These are phyloP conservation scores for Tylopilus sp. DNA, from an alignment of 1,284 basidiomycete species.

Conservation along the genomic window DNA sequence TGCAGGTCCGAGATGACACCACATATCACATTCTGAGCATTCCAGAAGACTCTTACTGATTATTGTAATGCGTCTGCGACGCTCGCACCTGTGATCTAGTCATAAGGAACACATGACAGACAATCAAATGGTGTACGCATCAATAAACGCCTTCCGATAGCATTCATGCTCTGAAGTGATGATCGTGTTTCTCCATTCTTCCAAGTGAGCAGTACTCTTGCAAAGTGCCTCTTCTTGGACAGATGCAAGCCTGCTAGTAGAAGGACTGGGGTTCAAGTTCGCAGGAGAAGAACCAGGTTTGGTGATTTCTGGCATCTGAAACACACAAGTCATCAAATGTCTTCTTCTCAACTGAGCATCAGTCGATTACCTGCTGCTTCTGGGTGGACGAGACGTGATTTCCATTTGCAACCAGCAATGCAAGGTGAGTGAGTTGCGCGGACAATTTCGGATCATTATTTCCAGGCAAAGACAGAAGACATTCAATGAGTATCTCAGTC, in stretches of 20 bases:
- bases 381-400: slow-evolving; percentile 67
- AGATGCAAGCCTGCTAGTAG: slow-evolving; percentile 30
- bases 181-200: slow-evolving; percentile 78
- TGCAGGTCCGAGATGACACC: slow-evolving; percentile 67
- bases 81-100: slow-evolving; percentile 67
- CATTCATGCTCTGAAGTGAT: slow-evolving; percentile 75
- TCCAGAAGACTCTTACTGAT: slow-evolving; percentile 70
- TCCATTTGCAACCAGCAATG: slow-evolving; percentile 71
- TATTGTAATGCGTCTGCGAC: slow-evolving; percentile 71
- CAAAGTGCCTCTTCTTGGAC: slow-evolving; percentile 64
- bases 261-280: background rate
- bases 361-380: slow-evolving; percentile 69
- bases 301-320: slow-evolving; percentile 38
- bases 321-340: slow-evolving; percentile 10
- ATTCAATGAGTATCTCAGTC: slow-evolving; percentile 72
- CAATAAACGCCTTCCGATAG: slow-evolving; percentile 74
- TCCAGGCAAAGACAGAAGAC: slow-evolving; percentile 66
- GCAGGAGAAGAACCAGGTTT: slow-evolving; percentile 16
- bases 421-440: slow-evolving; percentile 77
- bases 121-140: slow-evolving; percentile 57
- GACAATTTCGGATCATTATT: slow-evolving; percentile 53
- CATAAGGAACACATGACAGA: slow-evolving; percentile 16
- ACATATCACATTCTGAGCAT: slow-evolving; percentile 82
- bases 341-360: background rate
- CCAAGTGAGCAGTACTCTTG: slow-evolving; percentile 69